These are phyloP conservation scores for Paraphaeosphaeria sporulosa DNA, from an alignment of 2,329 filamentous ascomycete genomes.

Conservation along the genomic window DNA sequence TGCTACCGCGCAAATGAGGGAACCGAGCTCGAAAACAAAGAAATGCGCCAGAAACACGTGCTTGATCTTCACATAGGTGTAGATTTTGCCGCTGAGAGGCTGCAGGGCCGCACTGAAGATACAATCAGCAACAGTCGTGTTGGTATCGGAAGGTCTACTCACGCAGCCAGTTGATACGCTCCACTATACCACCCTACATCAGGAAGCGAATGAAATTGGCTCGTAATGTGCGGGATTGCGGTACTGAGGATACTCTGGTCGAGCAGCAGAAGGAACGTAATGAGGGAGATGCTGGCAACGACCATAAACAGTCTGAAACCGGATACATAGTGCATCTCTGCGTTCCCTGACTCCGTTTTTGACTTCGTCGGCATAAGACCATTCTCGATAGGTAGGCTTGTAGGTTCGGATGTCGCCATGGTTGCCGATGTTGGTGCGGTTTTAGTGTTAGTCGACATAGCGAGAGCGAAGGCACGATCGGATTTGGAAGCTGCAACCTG, in stretches of 20 bases:
- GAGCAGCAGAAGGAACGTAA: conserved; percentile 27
- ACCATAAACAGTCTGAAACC: conserved; percentile 17
- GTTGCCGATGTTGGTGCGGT: neutral
- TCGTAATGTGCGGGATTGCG: conserved; percentile 26
- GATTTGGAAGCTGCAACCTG: neutral
- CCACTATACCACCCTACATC: conserved; percentile 28
- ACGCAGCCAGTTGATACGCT: conserved; percentile 22
- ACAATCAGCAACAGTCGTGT: neutral
- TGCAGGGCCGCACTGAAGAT: conserved; percentile 21
- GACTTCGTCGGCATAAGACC: neutral
- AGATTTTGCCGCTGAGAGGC: conserved; percentile 31
- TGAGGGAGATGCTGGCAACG: conserved; percentile 17
- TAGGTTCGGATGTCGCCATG: neutral
- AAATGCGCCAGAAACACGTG: conserved; percentile 56
- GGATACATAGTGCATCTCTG: conserved; percentile 16
- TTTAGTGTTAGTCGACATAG: neutral
- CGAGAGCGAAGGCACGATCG: neutral
- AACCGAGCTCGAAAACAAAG: conserved; percentile 55
- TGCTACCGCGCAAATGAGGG: conserved; percentile 57
- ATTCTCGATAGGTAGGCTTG: neutral
- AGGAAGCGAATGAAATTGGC: conserved; percentile 24
- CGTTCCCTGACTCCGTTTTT: conserved; percentile 1
- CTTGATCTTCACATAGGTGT: conserved; percentile 40
- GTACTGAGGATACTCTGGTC: conserved; percentile 30
- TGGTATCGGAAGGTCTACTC: neutral